phyloP scores from a whole-genome alignment of 2,329 filamentous ascomycete species.

The Periconia sp. region DNA sequence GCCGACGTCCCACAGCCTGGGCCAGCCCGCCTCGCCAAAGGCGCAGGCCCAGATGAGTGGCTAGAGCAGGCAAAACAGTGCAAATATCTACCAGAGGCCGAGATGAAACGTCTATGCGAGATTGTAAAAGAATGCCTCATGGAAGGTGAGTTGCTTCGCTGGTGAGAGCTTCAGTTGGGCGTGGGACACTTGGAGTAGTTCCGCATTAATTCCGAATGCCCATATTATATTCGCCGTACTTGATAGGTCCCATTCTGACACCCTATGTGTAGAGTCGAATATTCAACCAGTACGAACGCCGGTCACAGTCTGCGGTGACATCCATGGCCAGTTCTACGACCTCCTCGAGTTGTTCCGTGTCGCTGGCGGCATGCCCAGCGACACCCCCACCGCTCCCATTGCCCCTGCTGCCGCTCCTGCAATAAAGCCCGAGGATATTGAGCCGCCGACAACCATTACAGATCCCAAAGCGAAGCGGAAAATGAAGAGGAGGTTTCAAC shows the following conservation, averaged over 20 bases:
- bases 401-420: conserved; percentile 72
- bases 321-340: conserved; percentile 99
- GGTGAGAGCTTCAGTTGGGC: background rate
- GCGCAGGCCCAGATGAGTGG: conserved; percentile 93
- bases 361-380: conserved; percentile 93
- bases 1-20: conserved; percentile 83
- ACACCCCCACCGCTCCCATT: conserved; percentile 63
- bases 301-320: conserved; percentile 96
- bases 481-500: conserved; percentile 66
- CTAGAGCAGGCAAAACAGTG: conserved; percentile 95
- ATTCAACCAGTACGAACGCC: conserved; percentile 97
- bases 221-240: conserved; percentile 1
- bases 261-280: conserved; percentile 76
- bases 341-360: conserved; percentile 96
- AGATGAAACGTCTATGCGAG: conserved; percentile 99
- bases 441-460: conserved; percentile 87
- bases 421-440: conserved; percentile 89
- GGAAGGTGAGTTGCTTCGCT: conserved; percentile 75
- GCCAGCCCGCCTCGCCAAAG: conserved; percentile 81
- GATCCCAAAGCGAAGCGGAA: conserved; percentile 87
- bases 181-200: background rate
- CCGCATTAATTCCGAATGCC: no score
- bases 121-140: conserved; percentile 99
- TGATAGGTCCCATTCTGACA: conserved; percentile 3
- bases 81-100: conserved; percentile 91